Evolutionary conservation across 2,329 filamentous ascomycete genomes (phyloP), one percentile per base, ranked within the genome.

Genomic region (Diaporthe ilicicola): DNA sequence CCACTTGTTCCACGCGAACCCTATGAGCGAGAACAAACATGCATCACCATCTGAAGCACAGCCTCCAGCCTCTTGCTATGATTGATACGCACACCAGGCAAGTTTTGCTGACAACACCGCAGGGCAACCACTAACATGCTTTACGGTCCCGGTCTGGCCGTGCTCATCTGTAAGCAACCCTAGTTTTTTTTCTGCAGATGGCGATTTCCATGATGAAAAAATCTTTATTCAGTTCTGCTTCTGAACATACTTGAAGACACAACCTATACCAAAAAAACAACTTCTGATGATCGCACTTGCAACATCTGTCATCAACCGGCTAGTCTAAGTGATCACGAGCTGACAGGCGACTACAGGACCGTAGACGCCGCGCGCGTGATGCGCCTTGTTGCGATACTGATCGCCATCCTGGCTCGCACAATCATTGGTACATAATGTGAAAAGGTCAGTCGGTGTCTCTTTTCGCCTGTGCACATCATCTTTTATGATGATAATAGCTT

Each of bases 31-130:
- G 85, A 89, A 90, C 86, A 85, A 86, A 91, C 90, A 92, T 92
- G 90, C 90, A 92, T 89, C 91, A 92, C 90, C 90, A 92, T 92
- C 90, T 92, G 90, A 89, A 90, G 82, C 83, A 76, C 73, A 72
- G 46, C 67, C 67, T 55, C 56, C 69, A 70, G 66, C 71, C 62
- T 50, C 67, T 72, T 74, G 70, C 74, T 74, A 64, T 72, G 61
- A n/a, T 42, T 42, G 37, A 42, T 22, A 24, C 29, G 70, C 66
- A 42, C 34, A 46, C 46, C 55, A 69, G 39, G 51, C 50, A 48
- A 34, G 44, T 64, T 27, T 48, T 59, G 62, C 66, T 73, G 65
- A 73, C 65, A 48, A 10, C 22, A n/a, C n/a, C 34, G 29, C 32
- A 73, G 69, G 22, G 22, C 29, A 27, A 24, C 17, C 1, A 10